A percentile compares a stretch with the other conserved stretches of the same genome.
Conservation (phyloP, 2,329 filamentous ascomycete genomes). For the Sclerotiophoma versabilis region DNA sequence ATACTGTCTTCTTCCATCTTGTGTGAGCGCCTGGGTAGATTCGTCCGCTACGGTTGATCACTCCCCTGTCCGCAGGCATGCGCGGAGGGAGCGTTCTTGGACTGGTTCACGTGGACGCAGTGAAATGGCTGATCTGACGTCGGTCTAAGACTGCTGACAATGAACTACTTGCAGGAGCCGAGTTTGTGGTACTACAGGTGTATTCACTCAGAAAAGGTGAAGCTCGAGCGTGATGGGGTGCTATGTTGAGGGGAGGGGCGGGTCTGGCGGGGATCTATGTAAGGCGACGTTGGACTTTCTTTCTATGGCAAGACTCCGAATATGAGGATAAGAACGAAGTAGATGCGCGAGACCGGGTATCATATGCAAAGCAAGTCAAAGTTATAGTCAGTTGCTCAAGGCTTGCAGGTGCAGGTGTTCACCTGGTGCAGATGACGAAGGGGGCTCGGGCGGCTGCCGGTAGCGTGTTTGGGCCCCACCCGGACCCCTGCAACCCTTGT, state of each 20-base stretch:
- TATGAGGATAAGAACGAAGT: background rate
- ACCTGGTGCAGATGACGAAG: slow-evolving; percentile 9
- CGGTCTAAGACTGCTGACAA: background rate
- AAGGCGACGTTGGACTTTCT: background rate
- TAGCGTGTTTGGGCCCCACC: slow-evolving; percentile 12
- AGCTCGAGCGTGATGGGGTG: background rate
- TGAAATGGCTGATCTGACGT: background rate
- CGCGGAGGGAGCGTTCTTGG: slow-evolving; percentile 22
- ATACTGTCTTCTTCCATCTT: slow-evolving; percentile 43
- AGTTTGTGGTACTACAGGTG: background rate
- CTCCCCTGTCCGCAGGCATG: background rate
- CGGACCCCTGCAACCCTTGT: slow-evolving; percentile 14
- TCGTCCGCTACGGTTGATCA: slow-evolving; percentile 17
- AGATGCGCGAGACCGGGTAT: background rate
- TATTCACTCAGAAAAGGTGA: background rate
- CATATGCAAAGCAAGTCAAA: background rate
- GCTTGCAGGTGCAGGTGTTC: background rate
- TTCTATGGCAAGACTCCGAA: background rate
- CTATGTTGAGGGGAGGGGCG: slow-evolving; percentile 4
- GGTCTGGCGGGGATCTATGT: background rate
- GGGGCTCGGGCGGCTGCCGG: background rate
- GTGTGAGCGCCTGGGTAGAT: background rate
- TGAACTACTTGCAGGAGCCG: background rate
- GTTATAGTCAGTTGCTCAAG: background rate
- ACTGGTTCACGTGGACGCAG: slow-evolving; percentile 37